A percentile compares a stretch with the other conserved stretches of the same genome.
Evolutionary conservation across 2,329 filamentous ascomycete genomes (phyloP).

Genomic region (Fusarium incarnatum): DNA sequence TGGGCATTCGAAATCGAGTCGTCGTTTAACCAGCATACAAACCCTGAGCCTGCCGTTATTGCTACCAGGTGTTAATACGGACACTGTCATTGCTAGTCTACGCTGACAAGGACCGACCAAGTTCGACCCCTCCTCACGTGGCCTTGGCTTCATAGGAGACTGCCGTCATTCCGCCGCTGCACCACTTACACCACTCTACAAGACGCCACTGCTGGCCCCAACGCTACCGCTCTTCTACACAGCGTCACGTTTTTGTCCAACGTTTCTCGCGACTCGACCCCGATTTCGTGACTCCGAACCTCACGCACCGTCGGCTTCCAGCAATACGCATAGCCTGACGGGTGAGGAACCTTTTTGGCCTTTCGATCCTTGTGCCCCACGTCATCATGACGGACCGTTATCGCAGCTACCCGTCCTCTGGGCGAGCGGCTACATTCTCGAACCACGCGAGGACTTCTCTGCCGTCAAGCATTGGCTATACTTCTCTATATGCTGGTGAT

Average conservation of each 20-base stretch:
- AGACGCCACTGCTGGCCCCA: conserved; percentile 22
- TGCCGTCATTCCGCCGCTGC: conserved; percentile 42
- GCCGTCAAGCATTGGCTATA: conserved; percentile 63
- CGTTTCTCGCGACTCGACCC: conserved; percentile 29
- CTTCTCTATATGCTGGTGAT: conserved; percentile 64
- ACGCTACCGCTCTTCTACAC: conserved; percentile 29
- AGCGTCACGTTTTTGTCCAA: conserved; percentile 33
- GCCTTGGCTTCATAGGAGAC: conserved; percentile 33
- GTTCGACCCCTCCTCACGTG: conserved; percentile 47
- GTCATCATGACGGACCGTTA: conserved; percentile 63
- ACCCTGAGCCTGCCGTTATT: conserved; percentile 5
- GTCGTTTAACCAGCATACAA: conserved; percentile 23
- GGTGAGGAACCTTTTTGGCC: conserved; percentile 15
- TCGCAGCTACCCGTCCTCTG: conserved; percentile 54
- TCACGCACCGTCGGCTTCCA: conserved; percentile 10
- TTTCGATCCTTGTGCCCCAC: conserved; percentile 23
- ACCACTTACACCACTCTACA: conserved; percentile 18
- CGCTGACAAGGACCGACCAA: conserved; percentile 40
- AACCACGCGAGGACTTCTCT: conserved; percentile 66
- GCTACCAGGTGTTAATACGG: conserved; percentile 22
- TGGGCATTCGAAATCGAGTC: conserved; percentile 10
- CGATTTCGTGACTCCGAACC: conserved; percentile 9
- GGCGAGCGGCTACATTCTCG: conserved; percentile 59
- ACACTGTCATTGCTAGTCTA: conserved; percentile 20
- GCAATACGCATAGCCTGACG: conserved; percentile 20